Evolutionary conservation across 768 basidiomycete species (phyloP).

Genomic region (Tricholoma furcatifolium): DNA sequence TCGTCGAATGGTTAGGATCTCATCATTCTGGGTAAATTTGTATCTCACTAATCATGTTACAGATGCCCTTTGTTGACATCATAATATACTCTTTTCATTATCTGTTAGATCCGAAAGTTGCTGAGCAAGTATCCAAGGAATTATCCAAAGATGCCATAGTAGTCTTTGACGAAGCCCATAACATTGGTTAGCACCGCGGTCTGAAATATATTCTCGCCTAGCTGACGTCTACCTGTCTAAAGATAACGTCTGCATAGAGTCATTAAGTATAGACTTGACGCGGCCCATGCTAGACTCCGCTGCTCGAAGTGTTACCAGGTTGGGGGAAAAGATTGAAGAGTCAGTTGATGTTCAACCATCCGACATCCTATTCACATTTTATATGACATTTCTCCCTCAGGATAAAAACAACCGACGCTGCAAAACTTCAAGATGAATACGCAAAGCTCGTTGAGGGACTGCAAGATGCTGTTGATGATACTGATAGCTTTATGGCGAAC

Average conservation of each 20-base stretch:
- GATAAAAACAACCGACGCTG: conserved; percentile 91
- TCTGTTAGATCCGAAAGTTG: conserved; percentile 96
- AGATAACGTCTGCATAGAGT: conserved; percentile 99
- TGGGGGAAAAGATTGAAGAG: conserved; percentile 95
- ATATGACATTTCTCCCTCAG: conserved; percentile 37
- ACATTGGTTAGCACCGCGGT: conserved; percentile 71
- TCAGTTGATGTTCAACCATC: conserved; percentile 33
- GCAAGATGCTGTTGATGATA: conserved; percentile 73
- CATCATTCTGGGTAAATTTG: neutral
- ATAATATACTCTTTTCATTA: conserved; percentile 99
- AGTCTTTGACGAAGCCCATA: conserved; percentile 99
- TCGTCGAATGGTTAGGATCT: conserved; percentile 76
- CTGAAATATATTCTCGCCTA: neutral
- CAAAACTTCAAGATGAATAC: conserved; percentile 95
- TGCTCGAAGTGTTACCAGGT: conserved; percentile 77
- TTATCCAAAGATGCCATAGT: conserved; percentile 97
- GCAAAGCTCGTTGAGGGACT: conserved; percentile 92
- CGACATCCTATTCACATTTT: neutral
- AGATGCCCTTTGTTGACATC: conserved; percentile 96
- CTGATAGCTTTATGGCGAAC: conserved; percentile 86
- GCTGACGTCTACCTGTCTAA: conserved; percentile 23
- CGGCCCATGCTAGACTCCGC: conserved; percentile 98
- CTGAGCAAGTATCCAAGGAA: conserved; percentile 98
- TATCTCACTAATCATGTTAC: conserved; percentile 10
- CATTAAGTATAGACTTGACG: conserved; percentile 94